Percentiles rank a stretch among this genome's conserved stretches.
Conservation (phyloP, 805 yeast genomes). For the Wickerhamomyces chaumierensis region DNA sequence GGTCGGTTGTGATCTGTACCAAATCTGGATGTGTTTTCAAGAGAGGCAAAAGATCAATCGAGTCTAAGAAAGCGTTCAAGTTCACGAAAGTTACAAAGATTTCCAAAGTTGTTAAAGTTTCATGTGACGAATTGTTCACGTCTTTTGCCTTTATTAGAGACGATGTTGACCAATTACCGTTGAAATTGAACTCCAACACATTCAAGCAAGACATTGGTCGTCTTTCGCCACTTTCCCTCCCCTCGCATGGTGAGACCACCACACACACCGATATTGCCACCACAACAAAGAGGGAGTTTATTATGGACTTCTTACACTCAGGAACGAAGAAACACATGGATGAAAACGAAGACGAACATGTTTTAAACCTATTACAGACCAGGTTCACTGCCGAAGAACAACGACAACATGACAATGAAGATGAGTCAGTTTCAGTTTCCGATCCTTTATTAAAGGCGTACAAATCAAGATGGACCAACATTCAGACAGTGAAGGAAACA, state of each 20-base stretch:
- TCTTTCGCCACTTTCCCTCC: constrained; percentile 31
- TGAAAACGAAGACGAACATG: constrained; percentile 7
- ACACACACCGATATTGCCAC: too few relatives aligned
- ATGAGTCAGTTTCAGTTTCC: background rate
- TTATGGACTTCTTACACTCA: constrained; percentile 2
- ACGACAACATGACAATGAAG: too few relatives aligned
- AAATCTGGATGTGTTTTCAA: constrained; percentile 55
- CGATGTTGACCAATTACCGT: constrained; percentile 48
- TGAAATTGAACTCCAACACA: constrained; percentile 34
- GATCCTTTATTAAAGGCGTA: constrained; percentile 13
- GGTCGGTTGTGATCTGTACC: constrained; percentile 59
- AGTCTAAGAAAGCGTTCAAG: constrained; percentile 27
- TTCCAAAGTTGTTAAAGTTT: constrained; percentile 50
- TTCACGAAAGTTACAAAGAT: constrained; percentile 41
- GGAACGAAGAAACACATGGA: constrained; percentile 5
- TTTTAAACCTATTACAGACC: constrained; percentile 4
- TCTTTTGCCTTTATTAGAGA: constrained; percentile 61
- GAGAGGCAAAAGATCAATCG: constrained; percentile 6
- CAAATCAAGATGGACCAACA: constrained; percentile 14
- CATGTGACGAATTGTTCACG: constrained; percentile 52
- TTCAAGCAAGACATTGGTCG: constrained; percentile 41
- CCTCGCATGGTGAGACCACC: too few relatives aligned
- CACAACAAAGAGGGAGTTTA: too few relatives aligned
- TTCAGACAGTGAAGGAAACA: constrained; percentile 9
- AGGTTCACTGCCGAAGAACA: constrained; percentile 4